Evolutionary conservation across 768 basidiomycete species (phyloP), one percentile per base, ranked within the genome.

Genomic region (Lentinula edodes): DNA sequence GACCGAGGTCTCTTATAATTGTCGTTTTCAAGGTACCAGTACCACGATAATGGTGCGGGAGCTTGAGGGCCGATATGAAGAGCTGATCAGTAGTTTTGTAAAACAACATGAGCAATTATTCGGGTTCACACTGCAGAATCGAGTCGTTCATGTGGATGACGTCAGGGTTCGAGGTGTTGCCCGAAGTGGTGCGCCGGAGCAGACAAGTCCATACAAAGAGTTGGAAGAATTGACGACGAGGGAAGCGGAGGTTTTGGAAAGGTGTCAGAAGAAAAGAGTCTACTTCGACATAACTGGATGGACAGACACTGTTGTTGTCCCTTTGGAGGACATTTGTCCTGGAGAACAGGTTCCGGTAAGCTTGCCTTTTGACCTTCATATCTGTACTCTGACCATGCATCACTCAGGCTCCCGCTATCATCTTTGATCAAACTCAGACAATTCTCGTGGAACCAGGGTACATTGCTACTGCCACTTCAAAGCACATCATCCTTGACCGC

Each of bases 201-300:
- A 46, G 94, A 95, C 48, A 93, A 93, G 76, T 93, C 93, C 6
- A 91, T 91, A 71, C 89, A 93, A 69, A 78, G 80, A 9, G 81
- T 93, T 4, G 91, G 90, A 0, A 79, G 86, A 63, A 89, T 89
- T 13, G 90, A 93, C 23, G 91, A 88, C 69, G 75, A 80, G 5
- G 92, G 96, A 75, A 77, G 92, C 6, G 81, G 65, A 73, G 0
- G 74, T 82, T 57, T 20, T 28, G 8, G 79, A 78, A 66, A 81
- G 83, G 57, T 82, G 84, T 58, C 79, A 79, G 46, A 75, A 74
- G 15, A 73, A 85, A 64, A 87, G 84, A 63, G 89, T 92, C 55
- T 95, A 95, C 75, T 95, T 95, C 67, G 91, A 93, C 72, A 89
- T 5, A 91, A 93, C 2, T 80, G 95, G 23, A 82, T 92, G 45